A percentile compares a stretch with the other conserved stretches of the same genome.
These are phyloP conservation scores for Eimeria tenella DNA, from an alignment of 169 alveolate species.

Conservation along the genomic window DNA sequence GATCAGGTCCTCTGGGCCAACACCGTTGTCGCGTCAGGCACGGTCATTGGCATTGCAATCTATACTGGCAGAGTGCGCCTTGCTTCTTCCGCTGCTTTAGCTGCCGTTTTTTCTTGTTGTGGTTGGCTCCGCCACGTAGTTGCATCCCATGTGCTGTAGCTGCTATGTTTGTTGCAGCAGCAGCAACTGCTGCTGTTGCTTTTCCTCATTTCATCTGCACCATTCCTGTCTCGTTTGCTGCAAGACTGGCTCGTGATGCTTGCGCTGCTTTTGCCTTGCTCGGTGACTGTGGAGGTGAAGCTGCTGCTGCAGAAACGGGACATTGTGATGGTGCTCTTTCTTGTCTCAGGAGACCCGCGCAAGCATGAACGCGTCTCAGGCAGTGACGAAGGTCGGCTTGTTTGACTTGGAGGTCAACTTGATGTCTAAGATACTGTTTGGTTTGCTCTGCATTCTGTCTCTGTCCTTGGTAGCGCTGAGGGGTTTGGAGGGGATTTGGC, in stretches of 20 bases:
- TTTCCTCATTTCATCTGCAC: not conserved
- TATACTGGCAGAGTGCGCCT: conserved; percentile 95
- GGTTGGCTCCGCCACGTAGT: no score
- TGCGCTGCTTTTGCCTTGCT: not conserved
- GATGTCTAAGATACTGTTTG: conserved; percentile 91
- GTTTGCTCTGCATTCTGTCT: conserved; percentile 87
- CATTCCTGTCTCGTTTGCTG: not conserved
- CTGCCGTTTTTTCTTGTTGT: not conserved
- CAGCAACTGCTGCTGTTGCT: not conserved
- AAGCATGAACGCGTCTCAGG: conserved; percentile 87
- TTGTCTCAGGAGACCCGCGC: conserved; percentile 84
- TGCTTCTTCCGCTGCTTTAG: not conserved
- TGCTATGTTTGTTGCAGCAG: no score
- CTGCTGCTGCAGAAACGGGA: not conserved
- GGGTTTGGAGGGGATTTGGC: conserved; percentile 26
- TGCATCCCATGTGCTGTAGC: no score
- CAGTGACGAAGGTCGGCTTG: conserved; percentile 93
- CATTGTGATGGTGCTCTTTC: not conserved
- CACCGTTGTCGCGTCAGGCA: conserved; percentile 97
- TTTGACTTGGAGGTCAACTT: conserved; percentile 93
- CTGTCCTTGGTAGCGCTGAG: conserved; percentile 31
- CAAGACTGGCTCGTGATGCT: not conserved
- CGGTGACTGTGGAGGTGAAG: not conserved
- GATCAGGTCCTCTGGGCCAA: conserved; percentile 97
- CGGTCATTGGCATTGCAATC: conserved; percentile 93